Conservation (phyloP, 1,139 yeast species). For the Pichia sp. region DNA sequence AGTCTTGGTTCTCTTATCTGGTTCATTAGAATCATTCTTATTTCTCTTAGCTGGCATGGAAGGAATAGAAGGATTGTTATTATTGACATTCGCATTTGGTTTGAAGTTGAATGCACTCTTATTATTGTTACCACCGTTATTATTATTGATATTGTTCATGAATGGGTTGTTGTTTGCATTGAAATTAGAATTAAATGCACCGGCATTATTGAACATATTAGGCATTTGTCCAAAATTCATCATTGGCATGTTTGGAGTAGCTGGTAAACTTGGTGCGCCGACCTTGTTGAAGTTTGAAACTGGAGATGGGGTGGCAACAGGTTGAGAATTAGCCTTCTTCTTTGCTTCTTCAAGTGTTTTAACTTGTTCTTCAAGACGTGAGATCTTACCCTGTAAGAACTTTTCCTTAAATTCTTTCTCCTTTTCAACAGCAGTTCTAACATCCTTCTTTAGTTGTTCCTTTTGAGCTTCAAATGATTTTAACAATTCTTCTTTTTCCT, state of each 20-base stretch:
- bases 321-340: background rate
- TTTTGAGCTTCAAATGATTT: constrained; percentile 29
- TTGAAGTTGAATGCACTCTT: background rate
- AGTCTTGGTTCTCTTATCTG: constrained; percentile 26
- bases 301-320: background rate
- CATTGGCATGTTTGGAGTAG: constrained; percentile 7
- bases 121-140: background rate
- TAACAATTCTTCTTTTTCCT: constrained; percentile 15
- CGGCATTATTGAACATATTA: background rate
- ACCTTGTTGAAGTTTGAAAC: background rate
- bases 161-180: background rate
- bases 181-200: background rate
- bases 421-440: constrained; percentile 29
- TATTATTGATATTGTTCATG: background rate
- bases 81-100: background rate
- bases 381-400: constrained; percentile 25
- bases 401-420: constrained; percentile 32
- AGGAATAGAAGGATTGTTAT: constrained; percentile 11
- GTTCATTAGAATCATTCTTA: constrained; percentile 16
- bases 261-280: constrained; percentile 5
- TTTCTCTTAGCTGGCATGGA: constrained; percentile 22
- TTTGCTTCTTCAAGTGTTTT: constrained; percentile 19
- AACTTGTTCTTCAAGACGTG: constrained; percentile 22
- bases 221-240: constrained; percentile 5
- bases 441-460: constrained; percentile 28